Conservation (phyloP, 805 yeast species). For the Saturnispora mendoncae region DNA sequence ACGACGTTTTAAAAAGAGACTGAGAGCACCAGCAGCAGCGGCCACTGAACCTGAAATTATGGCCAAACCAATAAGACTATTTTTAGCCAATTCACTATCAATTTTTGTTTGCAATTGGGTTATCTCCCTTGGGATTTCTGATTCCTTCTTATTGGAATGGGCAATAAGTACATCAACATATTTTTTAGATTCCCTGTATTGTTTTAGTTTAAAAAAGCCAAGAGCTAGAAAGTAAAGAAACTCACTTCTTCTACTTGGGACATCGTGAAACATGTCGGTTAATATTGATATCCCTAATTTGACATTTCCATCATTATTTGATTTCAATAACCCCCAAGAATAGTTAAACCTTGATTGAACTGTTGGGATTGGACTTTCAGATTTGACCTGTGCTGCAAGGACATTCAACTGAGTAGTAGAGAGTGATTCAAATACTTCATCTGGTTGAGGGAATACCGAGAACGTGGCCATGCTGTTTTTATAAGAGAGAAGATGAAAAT, state of each 20-base stretch:
- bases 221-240: constrained; percentile 79
- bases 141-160: constrained; percentile 84
- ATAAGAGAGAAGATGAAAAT: neutral
- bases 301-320: constrained; percentile 53
- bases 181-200: constrained; percentile 74
- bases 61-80: constrained; percentile 84
- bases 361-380: constrained; percentile 73
- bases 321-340: constrained; percentile 92
- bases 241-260: constrained; percentile 80
- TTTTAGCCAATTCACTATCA: constrained; percentile 76
- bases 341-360: constrained; percentile 85
- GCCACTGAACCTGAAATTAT: constrained; percentile 82
- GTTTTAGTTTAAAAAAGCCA: constrained; percentile 84
- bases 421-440: constrained; percentile 39
- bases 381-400: constrained; percentile 64
- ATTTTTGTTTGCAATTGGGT: constrained; percentile 53
- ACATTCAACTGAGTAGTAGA: constrained; percentile 68
- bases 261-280: constrained; percentile 60
- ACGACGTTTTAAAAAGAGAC: constrained; percentile 5
- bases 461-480: constrained; percentile 3
- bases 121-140: constrained; percentile 21
- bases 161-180: constrained; percentile 71
- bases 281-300: constrained; percentile 72
- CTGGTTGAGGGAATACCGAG: constrained; percentile 21
- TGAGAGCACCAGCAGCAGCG: constrained; percentile 51